Base-by-base conservation (phyloP, 2,329 filamentous ascomycete genomes). In the Verticillium nubilum region DNA sequence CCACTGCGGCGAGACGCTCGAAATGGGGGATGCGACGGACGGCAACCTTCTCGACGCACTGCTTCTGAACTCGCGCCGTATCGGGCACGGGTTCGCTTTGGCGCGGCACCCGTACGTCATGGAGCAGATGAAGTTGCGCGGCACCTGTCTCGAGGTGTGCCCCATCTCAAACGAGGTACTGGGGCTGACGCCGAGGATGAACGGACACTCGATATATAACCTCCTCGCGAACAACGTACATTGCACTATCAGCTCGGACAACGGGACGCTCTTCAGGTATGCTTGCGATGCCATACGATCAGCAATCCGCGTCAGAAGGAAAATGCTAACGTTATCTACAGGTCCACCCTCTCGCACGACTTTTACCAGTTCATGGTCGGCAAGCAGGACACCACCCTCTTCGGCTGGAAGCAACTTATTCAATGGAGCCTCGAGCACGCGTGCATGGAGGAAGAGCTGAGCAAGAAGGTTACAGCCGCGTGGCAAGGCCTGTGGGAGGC, bases 121-220 rank as follows among this genome's bases (percentile, higher is more conserved):
- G 72, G 75, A 86, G 63, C 74, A 81, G 56, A 89, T 91, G 81
- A 86, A 83, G 70, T 73, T 78, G 60, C 76, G 77, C n/a, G 77
- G 79, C 10, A 82, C 92, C 33, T 90, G 88, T 64, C 78, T 92
- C n/a, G 89, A 92, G 74, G 75, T 90, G 1, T 92, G 89, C 65
- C 89, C 89, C 0, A 91, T 91, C 56, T 91, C 88, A 1, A 92
- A 92, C 67, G 89, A 92, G 75, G 77, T 92, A 0, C 74, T 92
- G 19, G 88, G 89, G 33, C 78, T 92, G 19, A 89, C 87, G 56
- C 81, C 86, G 9, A 80, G 84, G 53, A 80, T 86, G 59, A 80
- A 81, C 37, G 86, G 88, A 13, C 89, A 92, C 66, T 74, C 86
- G 17, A 84, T 88, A 69, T 90, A 90, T 42, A 78, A 80, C 62